Conservation (phyloP, 352 stramenopile genomes). For the Pythium sukuiense region DNA sequence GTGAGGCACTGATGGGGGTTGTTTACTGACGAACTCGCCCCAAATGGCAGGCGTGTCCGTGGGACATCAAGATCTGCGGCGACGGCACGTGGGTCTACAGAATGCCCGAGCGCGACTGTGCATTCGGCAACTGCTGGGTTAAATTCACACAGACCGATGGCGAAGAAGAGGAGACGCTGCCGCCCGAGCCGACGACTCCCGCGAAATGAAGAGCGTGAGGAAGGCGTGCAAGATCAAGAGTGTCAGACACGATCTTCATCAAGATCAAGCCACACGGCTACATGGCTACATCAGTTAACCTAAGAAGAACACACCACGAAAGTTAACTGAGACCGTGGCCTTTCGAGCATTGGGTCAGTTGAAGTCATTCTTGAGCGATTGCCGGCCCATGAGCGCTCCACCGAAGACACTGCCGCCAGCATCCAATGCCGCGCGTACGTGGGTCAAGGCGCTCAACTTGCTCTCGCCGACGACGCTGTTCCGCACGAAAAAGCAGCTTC, state of each 20-base stretch:
- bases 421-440: constrained; percentile 14
- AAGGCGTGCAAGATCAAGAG: background rate
- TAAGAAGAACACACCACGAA: background rate
- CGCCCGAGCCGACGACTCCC: background rate
- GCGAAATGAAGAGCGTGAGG: too few species aligned
- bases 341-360: background rate
- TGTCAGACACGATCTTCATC: background rate
- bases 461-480: constrained; percentile 24
- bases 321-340: background rate
- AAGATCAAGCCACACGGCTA: background rate
- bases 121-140: constrained; percentile 49
- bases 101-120: constrained; percentile 39
- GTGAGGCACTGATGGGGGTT: too few species aligned
- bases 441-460: constrained; percentile 16
- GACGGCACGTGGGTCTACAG: constrained; percentile 74
- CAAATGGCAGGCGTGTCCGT: constrained; percentile 43
- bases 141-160: background rate
- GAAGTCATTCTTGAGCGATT: background rate
- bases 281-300: constrained; percentile 12
- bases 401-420: constrained; percentile 11
- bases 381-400: constrained; percentile 4
- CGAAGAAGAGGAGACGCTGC: background rate
- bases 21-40: too few species aligned
- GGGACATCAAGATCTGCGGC: constrained; percentile 60
- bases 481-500: constrained; percentile 9